Base-by-base conservation (phyloP, 805 yeast species). In the Ogataea polymorpha region DNA sequence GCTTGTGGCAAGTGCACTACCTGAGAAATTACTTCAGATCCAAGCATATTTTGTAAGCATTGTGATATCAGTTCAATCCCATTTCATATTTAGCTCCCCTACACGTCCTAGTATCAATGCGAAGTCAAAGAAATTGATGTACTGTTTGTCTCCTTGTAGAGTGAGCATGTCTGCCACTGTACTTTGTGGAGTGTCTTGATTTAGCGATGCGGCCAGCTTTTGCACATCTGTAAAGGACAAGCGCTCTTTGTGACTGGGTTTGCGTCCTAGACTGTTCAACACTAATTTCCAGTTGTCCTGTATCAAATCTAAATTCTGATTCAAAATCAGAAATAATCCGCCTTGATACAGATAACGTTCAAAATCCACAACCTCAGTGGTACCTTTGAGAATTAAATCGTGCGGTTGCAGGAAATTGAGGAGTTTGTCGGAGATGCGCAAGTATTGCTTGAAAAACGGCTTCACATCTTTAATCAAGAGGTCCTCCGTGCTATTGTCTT, bases 1-100 rank as follows among this genome's bases (percentile, higher is more conserved):
- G 97, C 36, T 80, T 75, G 27, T 91, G 97, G 95, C 98, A 93
- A 74, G 75, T 93, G 52, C 78, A 80, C 54, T 93, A 93, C 68
- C 76, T 93, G 68, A 83, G 96, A 70, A 83, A 86, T 63, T 93
- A 86, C 72, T 93, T 93, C 82, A 82, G 79, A 66, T 77, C 88
- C 32, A 86, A 85, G 64, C 91, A 86, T 60, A 85, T 86, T 55
- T 75, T 85, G 50, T 82, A 62, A 28, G 38, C 55, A 25, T 30
- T 20, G 28, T 32, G 20, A 26, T 11, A 8, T 15, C n/a, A 29
- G 17, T 15, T 37, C 17, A 37, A 27, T 25, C 31, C 28, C 25
- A 23, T 20, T 30, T 32, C 21, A 27, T 33, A 15, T 58, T 50
- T 33, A 71, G 49, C 36, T 65, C 63, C 5, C 79, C 79, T 14